These are phyloP conservation scores for Corylus avellana DNA, from an alignment of 306 rosid genomes.

Conservation along the genomic window DNA sequence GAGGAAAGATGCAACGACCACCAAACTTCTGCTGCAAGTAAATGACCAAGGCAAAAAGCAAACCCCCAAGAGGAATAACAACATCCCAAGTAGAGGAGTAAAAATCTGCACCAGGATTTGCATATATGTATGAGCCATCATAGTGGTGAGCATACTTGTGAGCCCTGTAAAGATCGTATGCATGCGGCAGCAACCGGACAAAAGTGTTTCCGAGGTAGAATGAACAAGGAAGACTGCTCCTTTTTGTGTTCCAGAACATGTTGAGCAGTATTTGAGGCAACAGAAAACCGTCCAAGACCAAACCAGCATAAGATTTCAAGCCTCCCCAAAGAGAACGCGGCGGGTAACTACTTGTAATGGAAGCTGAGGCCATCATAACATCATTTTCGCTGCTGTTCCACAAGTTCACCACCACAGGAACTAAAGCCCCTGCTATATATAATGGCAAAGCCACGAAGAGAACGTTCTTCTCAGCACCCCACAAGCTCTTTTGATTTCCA, in stretches of 20 bases:
- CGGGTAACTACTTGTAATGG: neutral
- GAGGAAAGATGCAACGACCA: conserved; percentile 39
- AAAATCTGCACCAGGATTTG: conserved; percentile 40
- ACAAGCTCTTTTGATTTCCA: conserved; percentile 27
- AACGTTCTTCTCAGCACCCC: conserved; percentile 46
- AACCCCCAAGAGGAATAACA: conserved; percentile 43
- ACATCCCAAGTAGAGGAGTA: conserved; percentile 58
- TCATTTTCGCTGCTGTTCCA: neutral
- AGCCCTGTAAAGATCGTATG: conserved; percentile 54
- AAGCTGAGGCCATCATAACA: neutral
- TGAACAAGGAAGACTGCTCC: conserved; percentile 1
- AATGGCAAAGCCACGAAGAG: conserved; percentile 30
- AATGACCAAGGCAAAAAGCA: conserved; percentile 44
- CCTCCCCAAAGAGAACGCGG: conserved; percentile 35
- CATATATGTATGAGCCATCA: conserved; percentile 38
- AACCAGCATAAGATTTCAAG: conserved; percentile 40
- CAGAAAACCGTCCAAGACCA: neutral
- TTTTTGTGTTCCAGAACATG: neutral
- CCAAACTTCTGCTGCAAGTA: conserved; percentile 64
- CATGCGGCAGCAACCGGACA: conserved; percentile 55
- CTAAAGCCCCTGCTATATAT: conserved; percentile 38
- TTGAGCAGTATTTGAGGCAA: conserved; percentile 7
- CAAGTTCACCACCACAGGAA: conserved; percentile 31
- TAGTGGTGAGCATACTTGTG: conserved; percentile 11
- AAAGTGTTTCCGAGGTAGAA: conserved; percentile 63